These are phyloP conservation scores for Rhododendron mucronatum DNA, from an alignment of 148 eudicot species.

Conservation along the genomic window DNA sequence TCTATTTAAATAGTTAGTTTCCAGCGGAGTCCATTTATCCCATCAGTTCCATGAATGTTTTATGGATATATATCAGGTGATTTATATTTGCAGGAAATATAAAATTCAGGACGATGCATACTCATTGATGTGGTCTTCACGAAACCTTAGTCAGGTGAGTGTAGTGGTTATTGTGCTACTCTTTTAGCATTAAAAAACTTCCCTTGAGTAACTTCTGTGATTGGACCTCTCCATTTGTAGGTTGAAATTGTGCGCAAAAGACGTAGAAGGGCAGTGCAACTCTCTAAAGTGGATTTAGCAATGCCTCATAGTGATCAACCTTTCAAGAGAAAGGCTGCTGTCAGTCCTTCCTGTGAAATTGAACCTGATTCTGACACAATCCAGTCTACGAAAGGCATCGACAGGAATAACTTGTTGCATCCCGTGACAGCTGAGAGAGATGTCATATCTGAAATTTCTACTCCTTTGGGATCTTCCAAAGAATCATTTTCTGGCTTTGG, in stretches of 20 bases:
- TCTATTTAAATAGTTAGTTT: not conserved
- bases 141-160: slow-evolving; percentile 77
- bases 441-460: not conserved
- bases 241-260: slow-evolving; percentile 61
- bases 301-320: slow-evolving; percentile 22
- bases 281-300: slow-evolving; percentile 59
- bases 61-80: not conserved
- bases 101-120: slow-evolving; percentile 58
- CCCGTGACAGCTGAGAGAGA: slow-evolving; percentile 15
- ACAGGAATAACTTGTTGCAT: slow-evolving; percentile 6
- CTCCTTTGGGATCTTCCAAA: slow-evolving; percentile 20
- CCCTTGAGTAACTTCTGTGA: not conserved
- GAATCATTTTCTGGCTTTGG: slow-evolving; percentile 11
- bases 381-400: slow-evolving; percentile 3
- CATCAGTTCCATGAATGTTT: not conserved
- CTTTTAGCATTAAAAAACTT: not conserved
- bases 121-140: slow-evolving; percentile 62
- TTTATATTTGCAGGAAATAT: slow-evolving; percentile 52
- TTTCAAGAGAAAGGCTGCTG: slow-evolving; percentile 24
- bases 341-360: slow-evolving; percentile 22
- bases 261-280: slow-evolving; percentile 64
- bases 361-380: slow-evolving; percentile 20
- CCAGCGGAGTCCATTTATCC: not conserved
- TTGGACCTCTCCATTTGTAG: slow-evolving; percentile 25
- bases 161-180: not conserved